Base-by-base conservation (phyloP, 371 early-diverging fungal species). In the Mucor saturninus region DNA sequence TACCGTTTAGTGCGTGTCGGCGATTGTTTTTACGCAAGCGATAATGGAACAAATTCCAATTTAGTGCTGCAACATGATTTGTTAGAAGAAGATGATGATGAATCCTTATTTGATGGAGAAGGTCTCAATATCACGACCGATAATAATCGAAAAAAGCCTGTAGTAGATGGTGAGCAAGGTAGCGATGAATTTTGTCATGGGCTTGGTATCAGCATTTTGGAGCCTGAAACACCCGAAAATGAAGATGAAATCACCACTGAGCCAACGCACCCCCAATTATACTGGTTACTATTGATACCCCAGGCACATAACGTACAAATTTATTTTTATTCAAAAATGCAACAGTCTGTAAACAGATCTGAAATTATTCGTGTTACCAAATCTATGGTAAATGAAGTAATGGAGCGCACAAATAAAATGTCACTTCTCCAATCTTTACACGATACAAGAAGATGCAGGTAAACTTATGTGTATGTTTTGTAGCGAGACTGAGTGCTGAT, bases 231-330 rank as follows among this genome's bases (percentile, higher is more conserved):
- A 30, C 45, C 56, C 8, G 73, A 68, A 14, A 56, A 60, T 13
- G 68, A 68, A 3, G 60, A 64, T 11, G 60, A 64, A n/a, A 59
- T 37, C 0, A 21, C 29, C 3, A 49, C 39, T 0, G 59, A 60
- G 29, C 48, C 62, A 13, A 54, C 39, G 2, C 48, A 57, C n/a
- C 66, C 74, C 11, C 80, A 71, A 51, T 57, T 72, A 1, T 92
- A 89, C 59, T 93, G 92, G 92, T 62, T 91, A 9, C 68, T 91
- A 21, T 56, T 91, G 4, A 81, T 84, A 3, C 86, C 91, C 14
- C 83, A 75, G 42, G 79, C 75, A 3, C 65, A 75, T 1, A 75
- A 75, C 14, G 84, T 89, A 0, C 87, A 88, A 48, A 69, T 93
- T 28, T 60, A 60, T 42, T 89, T 90, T 58, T 92, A 89, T 66